Evolutionary conservation across 345 rosid genomes (phyloP).

Genomic region (Syzygium jambos): DNA sequence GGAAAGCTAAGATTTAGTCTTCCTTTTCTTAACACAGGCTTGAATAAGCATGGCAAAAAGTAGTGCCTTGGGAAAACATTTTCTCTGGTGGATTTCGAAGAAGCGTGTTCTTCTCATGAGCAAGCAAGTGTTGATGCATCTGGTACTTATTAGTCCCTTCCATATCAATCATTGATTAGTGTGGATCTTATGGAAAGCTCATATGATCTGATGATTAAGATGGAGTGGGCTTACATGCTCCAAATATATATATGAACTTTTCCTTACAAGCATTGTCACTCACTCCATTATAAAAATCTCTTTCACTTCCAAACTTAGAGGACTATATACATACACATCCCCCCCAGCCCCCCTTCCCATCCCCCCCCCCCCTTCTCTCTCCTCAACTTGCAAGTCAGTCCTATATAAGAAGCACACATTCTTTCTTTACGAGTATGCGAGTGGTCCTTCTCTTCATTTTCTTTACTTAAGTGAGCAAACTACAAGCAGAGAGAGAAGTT

Average conservation of each 20-base stretch:
- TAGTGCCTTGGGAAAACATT: not conserved
- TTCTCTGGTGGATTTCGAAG: conserved; percentile 5
- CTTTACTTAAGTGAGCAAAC: not conserved
- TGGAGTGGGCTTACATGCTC: not conserved
- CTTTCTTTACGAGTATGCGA: not conserved
- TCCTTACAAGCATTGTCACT: not conserved
- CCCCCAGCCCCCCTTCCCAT: not conserved
- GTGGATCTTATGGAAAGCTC: not conserved
- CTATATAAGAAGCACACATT: not conserved
- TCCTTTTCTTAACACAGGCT: not conserved
- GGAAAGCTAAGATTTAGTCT: not conserved
- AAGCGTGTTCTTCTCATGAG: conserved; percentile 14
- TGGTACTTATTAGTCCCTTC: not conserved
- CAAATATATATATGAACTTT: not conserved
- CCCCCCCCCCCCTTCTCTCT: not conserved
- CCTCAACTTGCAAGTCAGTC: not conserved
- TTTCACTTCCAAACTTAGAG: not conserved
- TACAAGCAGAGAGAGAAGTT: conserved; percentile 13
- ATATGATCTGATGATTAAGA: not conserved
- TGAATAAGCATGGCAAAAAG: not conserved
- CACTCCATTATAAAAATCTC: not conserved
- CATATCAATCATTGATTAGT: not conserved
- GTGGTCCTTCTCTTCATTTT: not conserved
- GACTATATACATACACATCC: conserved; percentile 7
- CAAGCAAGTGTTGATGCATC: not conserved